A percentile compares a stretch with the other conserved stretches of the same genome.
phyloP scores from a whole-genome alignment of 352 stramenopile species.

The Phytopythium mirpurense region DNA sequence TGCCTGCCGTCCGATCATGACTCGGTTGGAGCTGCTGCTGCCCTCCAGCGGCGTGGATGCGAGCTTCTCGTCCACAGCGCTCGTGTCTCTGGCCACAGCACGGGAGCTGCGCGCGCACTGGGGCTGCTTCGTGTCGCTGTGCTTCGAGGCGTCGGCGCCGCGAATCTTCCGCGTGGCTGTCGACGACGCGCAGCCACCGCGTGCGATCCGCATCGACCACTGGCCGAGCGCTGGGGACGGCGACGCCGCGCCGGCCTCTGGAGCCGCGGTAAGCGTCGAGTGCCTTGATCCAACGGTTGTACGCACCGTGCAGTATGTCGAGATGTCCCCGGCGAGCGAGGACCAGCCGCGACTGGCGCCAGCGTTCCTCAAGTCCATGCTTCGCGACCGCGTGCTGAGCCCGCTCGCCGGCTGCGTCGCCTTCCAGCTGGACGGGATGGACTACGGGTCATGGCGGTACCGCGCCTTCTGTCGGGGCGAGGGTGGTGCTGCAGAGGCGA shows the following conservation, averaged over 20 bases:
- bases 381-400: constrained; percentile 35
- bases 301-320: constrained; percentile 43
- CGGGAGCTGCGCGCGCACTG: constrained; percentile 15
- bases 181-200: constrained; percentile 12
- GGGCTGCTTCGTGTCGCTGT: constrained; percentile 24
- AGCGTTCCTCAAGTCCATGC: constrained; percentile 46
- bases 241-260: not conserved
- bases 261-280: constrained; percentile 12
- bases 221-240: constrained; percentile 22
- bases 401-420: constrained; percentile 19
- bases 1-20: too few relatives aligned
- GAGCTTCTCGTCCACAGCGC: constrained; percentile 23
- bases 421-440: constrained; percentile 41
- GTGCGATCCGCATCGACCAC: constrained; percentile 36
- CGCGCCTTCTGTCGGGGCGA: constrained; percentile 35
- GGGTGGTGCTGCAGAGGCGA: constrained; percentile 4
- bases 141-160: constrained; percentile 3
- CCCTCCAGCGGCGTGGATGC: constrained; percentile 7
- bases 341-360: constrained; percentile 37
- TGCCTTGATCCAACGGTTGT: constrained; percentile 23
- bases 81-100: constrained; percentile 19
- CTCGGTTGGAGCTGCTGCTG: constrained; percentile 19
- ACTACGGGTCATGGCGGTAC: constrained; percentile 61
- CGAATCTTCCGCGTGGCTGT: constrained; percentile 44
- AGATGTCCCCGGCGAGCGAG: constrained; percentile 28